Evolutionary conservation across 805 yeast species (phyloP), one percentile per base, ranked within the genome.

Genomic region (Metschnikowia santaceciliae): DNA sequence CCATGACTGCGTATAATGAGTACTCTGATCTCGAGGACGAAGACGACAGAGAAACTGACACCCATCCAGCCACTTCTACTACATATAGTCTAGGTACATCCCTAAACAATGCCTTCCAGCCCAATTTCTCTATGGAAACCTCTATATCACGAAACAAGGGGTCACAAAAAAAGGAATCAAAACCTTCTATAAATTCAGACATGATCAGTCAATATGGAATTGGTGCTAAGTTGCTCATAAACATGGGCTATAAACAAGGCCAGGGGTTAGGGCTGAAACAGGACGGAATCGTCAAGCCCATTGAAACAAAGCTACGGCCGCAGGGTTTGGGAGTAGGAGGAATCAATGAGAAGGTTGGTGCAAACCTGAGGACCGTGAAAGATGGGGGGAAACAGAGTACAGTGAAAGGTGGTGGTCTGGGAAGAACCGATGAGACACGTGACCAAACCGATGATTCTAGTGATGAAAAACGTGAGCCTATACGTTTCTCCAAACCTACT

Each of bases 201-300:
- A 43, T 55, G 52, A 32, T 55, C 14, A 53, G 46, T 30, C 59
- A 55, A 45, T 90, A 91, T 62, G 98, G 98, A 6, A 81, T 90
- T 36, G 98, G 98, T 35, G 96, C 96, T 2, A 68, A 77, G 46
- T 69, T 92, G 46, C 66, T 92, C 70, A 75, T 81, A 53, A 79
- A 82, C 54, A 91, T 92, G 98, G 99, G 99, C 0, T 91, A 88
- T 67, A 76, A 77, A 6, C 79, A 79, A 38, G 98, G 99, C 0
- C 74, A 79, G 60, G 98, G 97, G 0, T 75, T 92, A n/a, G 99
- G 99, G 2, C 71, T 71, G 4, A 65, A 75, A 22, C 81, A 83
- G 1, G 77, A 77, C 46, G 99, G 99, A 41, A 89, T 90, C 1
- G 76, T 77, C 0, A 80, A 77, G n/a, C 97, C 98, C 0, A 82